Base-by-base conservation (phyloP, 1,284 basidiomycete genomes). In the Trametes polyzona region DNA sequence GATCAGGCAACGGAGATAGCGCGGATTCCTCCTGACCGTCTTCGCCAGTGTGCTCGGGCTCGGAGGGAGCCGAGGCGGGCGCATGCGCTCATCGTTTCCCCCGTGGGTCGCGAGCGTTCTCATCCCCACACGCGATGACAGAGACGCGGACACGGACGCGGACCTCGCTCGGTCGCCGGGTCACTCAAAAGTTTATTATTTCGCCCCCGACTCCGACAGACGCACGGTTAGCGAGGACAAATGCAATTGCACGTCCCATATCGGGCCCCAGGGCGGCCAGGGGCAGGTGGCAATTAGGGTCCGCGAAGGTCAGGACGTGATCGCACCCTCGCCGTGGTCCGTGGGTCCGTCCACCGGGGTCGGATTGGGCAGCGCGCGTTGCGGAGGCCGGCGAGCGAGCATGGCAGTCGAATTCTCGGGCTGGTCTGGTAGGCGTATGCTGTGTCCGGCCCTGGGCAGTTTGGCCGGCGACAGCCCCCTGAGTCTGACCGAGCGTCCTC, bases 121-220 rank as follows among this genome's bases (percentile, higher is more conserved):
- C 43, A 33, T 30, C 29, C 29, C 24, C 27, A n/a, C n/a, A n/a
- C n/a, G n/a, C 33, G 33, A 4, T 14, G 33, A n/a, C 41, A 16
- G 26, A 30, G 50, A 29, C 41, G 24, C 39, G 24, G 39, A 40
- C 43, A 17, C 43, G 43, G 42, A 41, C 48, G 27, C 51, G 47
- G 43, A 52, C 37, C 46, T 36, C 49, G 36, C 48, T 52, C 56
- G 49, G 51, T 50, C 35, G 33, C 47, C 36, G 37, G 41, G 37
- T 53, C 49, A 68, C 63, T 62, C 59, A 66, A 68, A 68, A 68
- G 67, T 65, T 65, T 66, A 66, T 63, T 65, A 57, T 61, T 60
- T 57, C 61, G 58, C 55, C 51, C 47, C 61, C 64, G 64, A 62
- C 56, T 58, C 60, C 62, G 63, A 58, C 52, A 24, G 27, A 36